Base-by-base conservation (phyloP, 352 stramenopile species). In the Pythium phragmitis region DNA sequence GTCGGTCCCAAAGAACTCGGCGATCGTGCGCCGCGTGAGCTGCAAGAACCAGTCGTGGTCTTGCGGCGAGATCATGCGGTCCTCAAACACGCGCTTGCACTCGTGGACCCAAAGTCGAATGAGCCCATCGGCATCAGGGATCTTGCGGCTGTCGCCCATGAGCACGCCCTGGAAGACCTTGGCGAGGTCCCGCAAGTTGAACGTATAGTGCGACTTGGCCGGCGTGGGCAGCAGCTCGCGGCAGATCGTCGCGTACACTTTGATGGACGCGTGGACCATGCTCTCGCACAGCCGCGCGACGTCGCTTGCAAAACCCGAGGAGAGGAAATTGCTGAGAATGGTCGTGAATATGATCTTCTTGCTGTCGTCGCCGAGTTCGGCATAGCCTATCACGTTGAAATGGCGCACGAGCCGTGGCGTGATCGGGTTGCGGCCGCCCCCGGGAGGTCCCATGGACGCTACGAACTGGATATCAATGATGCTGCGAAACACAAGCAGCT, bases 181-280 rank as follows among this genome's bases (percentile, higher is more conserved):
- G 19, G 91, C 94, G 2, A 98, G 62, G 69, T 98, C 95, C 7
- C 95, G 83, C 49, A 98, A 67, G 70, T 98, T 98, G 69, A 98
- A 98, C 8, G 92, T 97, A 72, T 98, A 98, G 65, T 98, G 95
- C 3, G 89, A 96, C 62, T 98, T 98, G 17, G 94, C 81, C 0
- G 95, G 95, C 3, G 95, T 98, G 8, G 95, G 95, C n/a, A 97
- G 47, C 1, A 98, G 67, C 54, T 97, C 85, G 3, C 65, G 68
- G 41, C 94, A 87, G 51, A 98, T 97, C 3, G 85, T 96, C 51
- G 89, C 93, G 74, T 97, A 98, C 17, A 98, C 80, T 30, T 86
- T 82, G 23, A 97, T 96, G 2, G 90, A 97, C 14, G 90, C 79
- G 6, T 75, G 64, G 0, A 98, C 92, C 48, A 98, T 70, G 19